These are phyloP conservation scores for Zymoseptoria pseudotritici DNA, from an alignment of 2,329 filamentous ascomycete species.

Conservation along the genomic window DNA sequence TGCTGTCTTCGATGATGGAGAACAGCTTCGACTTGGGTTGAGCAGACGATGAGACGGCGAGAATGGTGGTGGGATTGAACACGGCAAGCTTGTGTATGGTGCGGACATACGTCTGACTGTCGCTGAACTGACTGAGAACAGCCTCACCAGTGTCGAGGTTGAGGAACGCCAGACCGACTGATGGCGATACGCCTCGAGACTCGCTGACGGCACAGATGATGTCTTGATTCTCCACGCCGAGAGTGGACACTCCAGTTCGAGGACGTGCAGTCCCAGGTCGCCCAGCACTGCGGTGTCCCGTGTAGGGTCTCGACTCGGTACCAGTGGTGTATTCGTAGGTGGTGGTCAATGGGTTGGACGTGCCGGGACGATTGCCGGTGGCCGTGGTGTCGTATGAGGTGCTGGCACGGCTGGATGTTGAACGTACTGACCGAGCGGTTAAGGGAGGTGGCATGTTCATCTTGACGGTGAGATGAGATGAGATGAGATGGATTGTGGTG, in stretches of 20 bases:
- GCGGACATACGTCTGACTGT: conserved; percentile 84
- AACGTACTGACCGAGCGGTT: conserved; percentile 1
- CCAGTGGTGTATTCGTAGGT: conserved; percentile 17
- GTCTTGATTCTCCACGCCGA: conserved; percentile 54
- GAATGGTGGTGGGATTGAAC: conserved; percentile 68
- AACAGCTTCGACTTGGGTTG: conserved; percentile 66
- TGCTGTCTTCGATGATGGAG: conserved; percentile 64
- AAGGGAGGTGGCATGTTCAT: conserved; percentile 1
- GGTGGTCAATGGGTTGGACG: conserved; percentile 6
- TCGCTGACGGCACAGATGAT: conserved; percentile 86
- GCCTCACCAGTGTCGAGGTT: conserved; percentile 80
- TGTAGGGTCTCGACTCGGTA: conserved; percentile 18
- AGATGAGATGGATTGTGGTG: neutral
- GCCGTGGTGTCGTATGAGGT: neutral
- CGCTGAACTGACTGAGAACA: conserved; percentile 81
- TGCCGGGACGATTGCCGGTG: conserved; percentile 2
- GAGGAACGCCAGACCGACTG: conserved; percentile 77
- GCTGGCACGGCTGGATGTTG: neutral
- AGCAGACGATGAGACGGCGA: conserved; percentile 68
- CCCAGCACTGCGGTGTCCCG: conserved; percentile 16
- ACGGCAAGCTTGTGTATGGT: conserved; percentile 82
- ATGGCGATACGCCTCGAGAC: conserved; percentile 76
- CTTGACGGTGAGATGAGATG: neutral
- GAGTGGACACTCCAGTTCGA: conserved; percentile 50
- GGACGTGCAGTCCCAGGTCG: conserved; percentile 32